These are phyloP conservation scores for Leccinum subgranulosum DNA, from an alignment of 768 basidiomycete genomes.

Conservation along the genomic window DNA sequence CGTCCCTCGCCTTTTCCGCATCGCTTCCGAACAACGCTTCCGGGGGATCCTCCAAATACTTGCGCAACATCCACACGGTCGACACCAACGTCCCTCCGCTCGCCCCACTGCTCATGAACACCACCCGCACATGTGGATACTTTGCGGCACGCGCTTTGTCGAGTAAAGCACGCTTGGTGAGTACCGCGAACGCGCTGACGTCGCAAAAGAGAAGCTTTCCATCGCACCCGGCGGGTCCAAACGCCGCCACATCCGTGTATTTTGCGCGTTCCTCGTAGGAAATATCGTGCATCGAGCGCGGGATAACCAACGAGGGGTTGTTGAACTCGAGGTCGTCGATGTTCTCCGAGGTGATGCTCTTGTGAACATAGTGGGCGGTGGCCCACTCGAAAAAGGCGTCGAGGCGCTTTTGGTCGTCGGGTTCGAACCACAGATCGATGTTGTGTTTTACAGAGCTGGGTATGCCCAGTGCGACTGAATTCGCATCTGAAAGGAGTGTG, in stretches of 20 bases:
- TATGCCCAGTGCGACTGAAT: constrained; percentile 5
- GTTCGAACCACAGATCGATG: background rate
- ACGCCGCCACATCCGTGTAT: constrained; percentile 9
- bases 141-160: constrained; percentile 8
- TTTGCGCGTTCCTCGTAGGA: constrained; percentile 9
- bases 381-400: constrained; percentile 16
- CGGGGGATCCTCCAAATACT: constrained; percentile 6
- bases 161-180: constrained; percentile 17
- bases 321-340: constrained; percentile 16
- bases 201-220: constrained; percentile 14
- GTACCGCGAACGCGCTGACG: background rate
- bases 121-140: constrained; percentile 14
- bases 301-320: background rate
- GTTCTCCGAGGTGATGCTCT: constrained; percentile 14
- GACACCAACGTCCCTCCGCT: constrained; percentile 9
- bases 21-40: constrained; percentile 5
- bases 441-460: background rate
- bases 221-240: constrained; percentile 7
- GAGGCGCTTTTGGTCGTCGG: constrained; percentile 10
- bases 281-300: constrained; percentile 12
- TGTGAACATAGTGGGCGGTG: constrained; percentile 16
- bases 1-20: constrained; percentile 22
- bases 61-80: constrained; percentile 10
- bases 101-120: constrained; percentile 18
- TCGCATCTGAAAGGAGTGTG: constrained; percentile 7